These are phyloP conservation scores for Alternaria brassicae DNA, from an alignment of 2,329 filamentous ascomycete species.

Conservation along the genomic window DNA sequence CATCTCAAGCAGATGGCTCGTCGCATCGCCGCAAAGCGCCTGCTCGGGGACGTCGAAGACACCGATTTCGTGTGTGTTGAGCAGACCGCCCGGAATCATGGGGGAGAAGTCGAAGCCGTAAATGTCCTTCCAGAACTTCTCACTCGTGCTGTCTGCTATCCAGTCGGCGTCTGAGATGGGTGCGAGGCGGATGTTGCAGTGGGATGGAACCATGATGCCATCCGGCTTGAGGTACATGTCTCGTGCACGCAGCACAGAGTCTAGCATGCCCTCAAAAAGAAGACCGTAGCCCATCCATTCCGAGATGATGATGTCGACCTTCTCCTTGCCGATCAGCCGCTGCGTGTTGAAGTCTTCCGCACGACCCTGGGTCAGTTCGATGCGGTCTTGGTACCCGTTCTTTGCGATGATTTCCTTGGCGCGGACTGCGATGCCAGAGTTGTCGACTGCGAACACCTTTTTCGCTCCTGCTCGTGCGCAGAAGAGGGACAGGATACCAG, in stretches of 20 bases:
- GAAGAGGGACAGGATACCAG: conserved; percentile 91
- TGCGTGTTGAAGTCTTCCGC: conserved; percentile 83
- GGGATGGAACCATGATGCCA: conserved; percentile 85
- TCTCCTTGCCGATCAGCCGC: conserved; percentile 52
- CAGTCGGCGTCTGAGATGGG: conserved; percentile 81
- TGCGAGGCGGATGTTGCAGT: conserved; percentile 82
- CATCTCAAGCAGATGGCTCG: conserved; percentile 79
- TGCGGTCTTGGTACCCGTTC: conserved; percentile 75
- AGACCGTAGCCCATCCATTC: conserved; percentile 99
- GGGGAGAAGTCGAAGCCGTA: conserved; percentile 95
- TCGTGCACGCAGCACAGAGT: conserved; percentile 85
- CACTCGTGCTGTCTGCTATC: conserved; percentile 73
- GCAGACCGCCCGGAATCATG: conserved; percentile 83
- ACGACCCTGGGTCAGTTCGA: conserved; percentile 82
- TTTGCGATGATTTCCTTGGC: conserved; percentile 83
- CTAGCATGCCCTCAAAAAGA: conserved; percentile 94
- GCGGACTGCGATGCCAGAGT: conserved; percentile 87
- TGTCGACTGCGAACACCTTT: conserved; percentile 89
- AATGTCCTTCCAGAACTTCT: conserved; percentile 82
- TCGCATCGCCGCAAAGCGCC: conserved; percentile 58
- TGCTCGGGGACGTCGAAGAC: conserved; percentile 42
- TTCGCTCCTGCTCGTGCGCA: conserved; percentile 88
- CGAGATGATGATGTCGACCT: conserved; percentile 93
- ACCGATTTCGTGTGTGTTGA: conserved; percentile 64
- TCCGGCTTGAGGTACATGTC: conserved; percentile 83